A percentile compares a stretch with the other conserved stretches of the same genome.
phyloP scores from a whole-genome alignment of 495 filamentous ascomycete species.

The Hypoxylon lienhwacheense region DNA sequence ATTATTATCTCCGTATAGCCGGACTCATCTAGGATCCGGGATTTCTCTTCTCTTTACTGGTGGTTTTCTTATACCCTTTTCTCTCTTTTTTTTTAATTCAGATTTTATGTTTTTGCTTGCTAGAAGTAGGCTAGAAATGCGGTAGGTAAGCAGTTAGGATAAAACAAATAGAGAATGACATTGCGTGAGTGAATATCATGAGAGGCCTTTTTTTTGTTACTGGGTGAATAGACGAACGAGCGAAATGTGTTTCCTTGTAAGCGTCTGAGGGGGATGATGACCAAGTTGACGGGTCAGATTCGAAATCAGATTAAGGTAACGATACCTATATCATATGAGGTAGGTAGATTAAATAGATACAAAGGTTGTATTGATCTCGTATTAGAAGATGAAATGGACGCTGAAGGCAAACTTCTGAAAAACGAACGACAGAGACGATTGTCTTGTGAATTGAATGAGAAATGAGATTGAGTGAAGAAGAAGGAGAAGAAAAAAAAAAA shows the following conservation, averaged over 20 bases:
- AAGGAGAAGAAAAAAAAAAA: slow-evolving; percentile 2
- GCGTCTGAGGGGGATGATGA: slow-evolving; percentile 10
- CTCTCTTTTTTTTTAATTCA: too few species aligned
- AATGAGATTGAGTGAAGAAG: slow-evolving; percentile 2
- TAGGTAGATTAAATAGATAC: slow-evolving; percentile 23
- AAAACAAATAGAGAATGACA: slow-evolving; percentile 6
- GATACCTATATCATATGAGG: too few species aligned
- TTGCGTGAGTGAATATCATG: slow-evolving; percentile 15
- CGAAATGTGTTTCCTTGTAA: slow-evolving; percentile 8
- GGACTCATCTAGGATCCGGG: slow-evolving; percentile 23
- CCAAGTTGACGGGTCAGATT: slow-evolving; percentile 8
- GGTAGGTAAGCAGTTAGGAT: background rate
- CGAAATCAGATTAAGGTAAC: slow-evolving; percentile 8
- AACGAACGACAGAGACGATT: slow-evolving; percentile 25
- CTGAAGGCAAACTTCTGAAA: slow-evolving; percentile 5
- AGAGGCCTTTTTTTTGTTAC: slow-evolving; percentile 20
- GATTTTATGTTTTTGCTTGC: slow-evolving; percentile 6
- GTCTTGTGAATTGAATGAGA: background rate
- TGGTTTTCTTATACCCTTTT: too few species aligned
- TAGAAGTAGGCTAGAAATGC: slow-evolving; percentile 8
- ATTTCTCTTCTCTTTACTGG: slow-evolving; percentile 13
- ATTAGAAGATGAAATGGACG: slow-evolving; percentile 14
- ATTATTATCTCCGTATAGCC: slow-evolving; percentile 36
- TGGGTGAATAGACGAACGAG: slow-evolving; percentile 23
- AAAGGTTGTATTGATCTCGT: slow-evolving; percentile 9